Base-by-base conservation (phyloP, 2,329 filamentous ascomycete genomes). In the Beauveria pseudobassiana region DNA sequence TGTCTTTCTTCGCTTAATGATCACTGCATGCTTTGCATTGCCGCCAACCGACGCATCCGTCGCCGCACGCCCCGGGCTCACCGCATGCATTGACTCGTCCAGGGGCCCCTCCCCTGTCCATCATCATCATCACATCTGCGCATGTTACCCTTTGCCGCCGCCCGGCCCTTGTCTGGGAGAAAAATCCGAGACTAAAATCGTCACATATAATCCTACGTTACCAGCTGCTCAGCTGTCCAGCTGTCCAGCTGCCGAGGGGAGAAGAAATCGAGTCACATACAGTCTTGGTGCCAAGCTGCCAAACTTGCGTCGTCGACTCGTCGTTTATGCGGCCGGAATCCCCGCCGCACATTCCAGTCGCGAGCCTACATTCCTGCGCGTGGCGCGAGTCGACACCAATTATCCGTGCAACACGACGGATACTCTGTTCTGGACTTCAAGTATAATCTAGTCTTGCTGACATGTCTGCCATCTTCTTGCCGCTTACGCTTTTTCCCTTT, bases 271-370 rank as follows among this genome's bases (percentile, higher is more conserved):
- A 50, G 45, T 58, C 55, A 50, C 34, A 26, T 43, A 38, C 45
- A 26, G 20, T 2, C 30, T 20, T 38, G 24, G 24, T 38, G 12
- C 14, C 16, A 34, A 34, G 30, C 30, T 14, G 30, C 30, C 30
- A 34, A 34, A 34, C 30, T 34, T 34, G 26, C 26, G 12, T 34
- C 12, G 30, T 34, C 30, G 12, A 34, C 30, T 34, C 28, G 20
- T 34, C 38, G 56, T 34, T 48, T 38, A 59, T 59, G 56, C 51
- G 49, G 58, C 49, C 6, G 16, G 54, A 38, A 18, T 54, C 40
- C 49, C 40, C 28, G 26, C 16, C n/a, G 26, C 56, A 34, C 58
- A 60, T 60, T 60, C 58, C 58, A 48, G 22, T 53, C 40, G 49
- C 26, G 58, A 48, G 9, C 16, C 38, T 8, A 38, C 58, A 54